phyloP scores from a whole-genome alignment of 2,329 filamentous ascomycete species.

The Botrytis deweyae region DNA sequence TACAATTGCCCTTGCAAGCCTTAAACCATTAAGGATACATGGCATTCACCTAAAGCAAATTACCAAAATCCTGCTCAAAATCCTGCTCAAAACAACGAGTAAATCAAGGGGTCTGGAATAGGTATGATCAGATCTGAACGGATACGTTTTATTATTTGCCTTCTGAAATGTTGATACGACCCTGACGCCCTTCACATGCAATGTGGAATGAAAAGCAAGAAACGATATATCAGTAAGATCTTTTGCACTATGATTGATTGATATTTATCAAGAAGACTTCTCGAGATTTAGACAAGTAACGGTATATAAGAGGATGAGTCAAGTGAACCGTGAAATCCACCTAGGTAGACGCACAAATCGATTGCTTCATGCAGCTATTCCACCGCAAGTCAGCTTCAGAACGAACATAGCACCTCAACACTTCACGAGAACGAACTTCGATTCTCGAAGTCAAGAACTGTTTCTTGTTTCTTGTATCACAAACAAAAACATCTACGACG shows the following conservation, averaged over 20 bases:
- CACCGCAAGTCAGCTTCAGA: background rate
- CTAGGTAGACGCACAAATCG: background rate
- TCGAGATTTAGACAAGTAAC: background rate
- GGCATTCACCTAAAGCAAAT: background rate
- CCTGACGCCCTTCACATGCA: background rate
- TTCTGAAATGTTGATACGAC: background rate
- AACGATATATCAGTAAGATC: background rate
- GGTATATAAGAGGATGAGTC: background rate
- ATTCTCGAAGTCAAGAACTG: background rate
- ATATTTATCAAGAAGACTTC: background rate
- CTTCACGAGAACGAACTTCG: background rate
- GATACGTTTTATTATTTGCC: background rate
- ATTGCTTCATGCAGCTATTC: background rate
- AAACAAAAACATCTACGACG: background rate
- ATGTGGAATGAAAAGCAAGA: background rate
- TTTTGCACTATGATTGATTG: background rate
- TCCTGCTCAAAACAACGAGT: background rate
- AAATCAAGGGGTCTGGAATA: background rate
- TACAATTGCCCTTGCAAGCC: background rate
- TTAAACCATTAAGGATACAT: background rate
- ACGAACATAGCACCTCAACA: background rate
- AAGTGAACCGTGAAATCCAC: background rate
- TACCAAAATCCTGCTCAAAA: background rate
- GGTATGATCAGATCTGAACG: background rate
- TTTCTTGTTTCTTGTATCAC: background rate